Base-by-base conservation (phyloP, 768 basidiomycete genomes). In the Tricholoma saponaceum region DNA sequence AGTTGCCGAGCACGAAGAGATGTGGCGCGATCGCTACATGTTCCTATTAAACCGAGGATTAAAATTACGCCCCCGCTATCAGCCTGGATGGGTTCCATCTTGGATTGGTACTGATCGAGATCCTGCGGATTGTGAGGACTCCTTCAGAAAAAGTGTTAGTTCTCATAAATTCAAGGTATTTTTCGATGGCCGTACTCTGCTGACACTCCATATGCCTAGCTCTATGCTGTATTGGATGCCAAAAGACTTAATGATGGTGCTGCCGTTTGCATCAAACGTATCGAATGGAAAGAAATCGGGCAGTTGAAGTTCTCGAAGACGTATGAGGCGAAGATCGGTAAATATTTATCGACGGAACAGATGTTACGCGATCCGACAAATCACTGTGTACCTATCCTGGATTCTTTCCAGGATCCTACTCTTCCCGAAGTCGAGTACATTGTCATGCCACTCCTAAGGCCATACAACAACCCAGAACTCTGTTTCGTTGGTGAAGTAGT, bases 371-470 rank as follows among this genome's bases (percentile, higher is more conserved):
- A 64, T 28, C 5, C 39, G 5, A 41, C 39, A 12, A 41, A 41
- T 9, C 39, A 41, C n/a, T 41, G 39, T 41, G 39, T 41, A 9
- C 39, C 39, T 5, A 41, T 41, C 5, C 9, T 41, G 39, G 39
- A n/a, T 5, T 23, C 59, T 0, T 13, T 74, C 0, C 8, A 44
- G 16, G 44, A 70, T 41, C 62, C 63, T 4, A 52, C 51, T 10
- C 56, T 58, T 0, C 53, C 57, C 1, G 39, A 66, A 10, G 57
- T 62, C 0, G 33, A 30, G 7, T 65, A 70, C 2, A 50, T 74
- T 1, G 66, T 72, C 1, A 77, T 75, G 71, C 78, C 77, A 0
- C 52, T 74, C 1, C 66, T 79, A 16, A 67, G 74, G 51, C 64
- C 65, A 14, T 75, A 72, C 53, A 68, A 74, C 52, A 69, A 74